Base-by-base conservation (phyloP, 108 stramenopile genomes). In the Nannochloropsis salina region DNA sequence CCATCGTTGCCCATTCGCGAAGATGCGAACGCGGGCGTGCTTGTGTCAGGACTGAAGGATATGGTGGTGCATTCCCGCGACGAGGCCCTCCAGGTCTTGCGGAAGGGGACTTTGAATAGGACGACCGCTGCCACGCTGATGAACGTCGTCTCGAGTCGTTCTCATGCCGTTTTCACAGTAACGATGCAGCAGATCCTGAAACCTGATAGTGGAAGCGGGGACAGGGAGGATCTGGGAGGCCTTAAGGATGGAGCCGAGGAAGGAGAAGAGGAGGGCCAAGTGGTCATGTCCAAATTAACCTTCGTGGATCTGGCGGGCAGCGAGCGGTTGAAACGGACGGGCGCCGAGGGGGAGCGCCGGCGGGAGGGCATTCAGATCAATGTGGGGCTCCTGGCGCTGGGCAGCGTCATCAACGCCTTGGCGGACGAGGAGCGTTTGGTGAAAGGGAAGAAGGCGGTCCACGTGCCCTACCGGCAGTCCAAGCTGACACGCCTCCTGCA, bases 111-210 rank as follows among this genome's bases (percentile, higher is more conserved):
- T 31, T 89, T 94, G 87, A 94, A 97, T 80, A 90, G 96, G 80
- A 97, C 95, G 41, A 95, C 95, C 41, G 95, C 95, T n/a, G 91
- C 94, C 9, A 97, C 96, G 15, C 83, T 95, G 41, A 97, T 97
- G 96, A 97, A 97, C 85, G 88, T 74, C 21, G 84, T 80, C 42
- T 92, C 91, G 15, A 90, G 89, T 41, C 90, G 92, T 44, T 88
- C 87, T 45, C 92, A 92, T 88, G 89, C 90, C 79, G 80, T 92
- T 20, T 92, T 92, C 87, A 92, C 91, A 22, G 83, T 92, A 20
- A 83, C 80, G 43, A 88, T 92, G 20, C 86, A 82, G 83, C 92
- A 91, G 43, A 45, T 44, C 5, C 74, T 89, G 18, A 82, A 61
- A 61, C n/a, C 81, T 15, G 61, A n/a, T 15, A 74, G 61, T 6